These are phyloP conservation scores for Ceratocystiopsis minuta DNA, from an alignment of 2,329 filamentous ascomycete genomes.

Conservation along the genomic window DNA sequence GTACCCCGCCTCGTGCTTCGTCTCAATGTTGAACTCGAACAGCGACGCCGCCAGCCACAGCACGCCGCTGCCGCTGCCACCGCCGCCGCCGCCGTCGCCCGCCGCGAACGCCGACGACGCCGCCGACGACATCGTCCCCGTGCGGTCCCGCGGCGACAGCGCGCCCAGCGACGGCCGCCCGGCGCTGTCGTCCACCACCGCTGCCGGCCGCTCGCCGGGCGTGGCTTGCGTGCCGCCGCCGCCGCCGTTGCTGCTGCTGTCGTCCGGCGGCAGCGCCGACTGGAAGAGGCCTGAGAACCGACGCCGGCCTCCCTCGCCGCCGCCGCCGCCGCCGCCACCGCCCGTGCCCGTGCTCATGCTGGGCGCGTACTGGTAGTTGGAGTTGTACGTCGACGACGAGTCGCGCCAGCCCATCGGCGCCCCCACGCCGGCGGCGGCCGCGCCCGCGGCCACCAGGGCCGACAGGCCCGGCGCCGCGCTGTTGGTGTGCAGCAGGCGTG, in stretches of 20 bases:
- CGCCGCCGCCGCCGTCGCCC: neutral
- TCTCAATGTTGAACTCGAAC: slow-evolving; percentile 94
- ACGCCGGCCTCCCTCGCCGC: slow-evolving; percentile 8
- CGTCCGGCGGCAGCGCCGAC: slow-evolving; percentile 52
- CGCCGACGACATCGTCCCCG: slow-evolving; percentile 16
- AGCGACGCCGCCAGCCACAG: slow-evolving; percentile 85
- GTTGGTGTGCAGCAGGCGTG: neutral
- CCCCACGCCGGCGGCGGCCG: no score
- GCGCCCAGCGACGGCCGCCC: slow-evolving; percentile 31
- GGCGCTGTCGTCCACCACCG: slow-evolving; percentile 1
- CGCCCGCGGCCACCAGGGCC: no score
- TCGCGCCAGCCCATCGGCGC: slow-evolving; percentile 22
- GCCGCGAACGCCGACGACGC: slow-evolving; percentile 1
- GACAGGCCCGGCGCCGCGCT: neutral
- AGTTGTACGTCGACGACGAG: slow-evolving; percentile 36
- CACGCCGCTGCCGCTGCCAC: slow-evolving; percentile 45
- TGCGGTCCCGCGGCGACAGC: slow-evolving; percentile 37
- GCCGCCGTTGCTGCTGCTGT: slow-evolving; percentile 16
- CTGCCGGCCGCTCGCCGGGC: neutral
- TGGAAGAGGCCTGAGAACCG: slow-evolving; percentile 68
- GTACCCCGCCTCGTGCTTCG: slow-evolving; percentile 83
- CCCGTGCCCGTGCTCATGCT: slow-evolving; percentile 11
- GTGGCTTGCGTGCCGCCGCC: no score
- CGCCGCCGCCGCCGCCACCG: neutral
- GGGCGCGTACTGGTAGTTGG: slow-evolving; percentile 25